A percentile compares a stretch with the other conserved stretches of the same genome.
These are phyloP conservation scores for Zarea fungicola DNA, from an alignment of 2,329 filamentous ascomycete genomes.

Conservation along the genomic window DNA sequence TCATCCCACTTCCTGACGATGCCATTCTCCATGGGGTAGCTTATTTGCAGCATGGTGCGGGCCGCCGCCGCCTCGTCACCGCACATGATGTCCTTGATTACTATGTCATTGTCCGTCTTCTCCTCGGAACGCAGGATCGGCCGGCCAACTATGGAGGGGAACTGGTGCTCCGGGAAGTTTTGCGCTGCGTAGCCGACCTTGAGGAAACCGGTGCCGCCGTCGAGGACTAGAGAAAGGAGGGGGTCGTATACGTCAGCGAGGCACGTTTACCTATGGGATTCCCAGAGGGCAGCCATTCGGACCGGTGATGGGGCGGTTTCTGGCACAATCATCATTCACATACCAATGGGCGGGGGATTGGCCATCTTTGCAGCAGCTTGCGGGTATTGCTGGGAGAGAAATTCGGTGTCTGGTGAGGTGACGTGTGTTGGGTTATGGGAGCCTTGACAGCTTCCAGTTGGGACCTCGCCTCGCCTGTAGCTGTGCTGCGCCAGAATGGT, in stretches of 20 bases:
- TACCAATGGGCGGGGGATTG: slow-evolving; percentile 50
- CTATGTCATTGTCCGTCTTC: slow-evolving; percentile 55
- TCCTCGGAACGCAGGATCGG: slow-evolving; percentile 97
- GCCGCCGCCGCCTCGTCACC: slow-evolving; percentile 96
- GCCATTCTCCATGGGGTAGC: slow-evolving; percentile 99
- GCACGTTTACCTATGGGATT: slow-evolving; percentile 11
- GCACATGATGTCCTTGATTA: slow-evolving; percentile 98
- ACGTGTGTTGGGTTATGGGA: slow-evolving; percentile 1
- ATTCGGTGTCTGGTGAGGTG: slow-evolving; percentile 11
- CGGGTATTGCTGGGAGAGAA: not conserved
- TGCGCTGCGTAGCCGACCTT: slow-evolving; percentile 99
- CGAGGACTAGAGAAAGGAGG: slow-evolving; percentile 66
- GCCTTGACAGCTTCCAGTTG: slow-evolving; percentile 9
- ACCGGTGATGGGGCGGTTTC: slow-evolving; percentile 6
- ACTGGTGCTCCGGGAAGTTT: slow-evolving; percentile 99
- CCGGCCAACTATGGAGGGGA: slow-evolving; percentile 94
- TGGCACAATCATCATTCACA: slow-evolving; percentile 19
- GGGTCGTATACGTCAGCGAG: slow-evolving; percentile 19
- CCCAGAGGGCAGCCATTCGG: slow-evolving; percentile 15
- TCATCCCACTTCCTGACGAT: slow-evolving; percentile 99
- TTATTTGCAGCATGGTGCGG: slow-evolving; percentile 95
- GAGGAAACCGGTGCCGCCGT: slow-evolving; percentile 98
- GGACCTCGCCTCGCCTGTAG: no score
- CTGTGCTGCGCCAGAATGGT: slow-evolving; percentile 21
- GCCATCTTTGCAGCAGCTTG: slow-evolving; percentile 39